These are phyloP conservation scores for Penicillium griseofulvum DNA, from an alignment of 2,329 filamentous ascomycete genomes.

Conservation along the genomic window DNA sequence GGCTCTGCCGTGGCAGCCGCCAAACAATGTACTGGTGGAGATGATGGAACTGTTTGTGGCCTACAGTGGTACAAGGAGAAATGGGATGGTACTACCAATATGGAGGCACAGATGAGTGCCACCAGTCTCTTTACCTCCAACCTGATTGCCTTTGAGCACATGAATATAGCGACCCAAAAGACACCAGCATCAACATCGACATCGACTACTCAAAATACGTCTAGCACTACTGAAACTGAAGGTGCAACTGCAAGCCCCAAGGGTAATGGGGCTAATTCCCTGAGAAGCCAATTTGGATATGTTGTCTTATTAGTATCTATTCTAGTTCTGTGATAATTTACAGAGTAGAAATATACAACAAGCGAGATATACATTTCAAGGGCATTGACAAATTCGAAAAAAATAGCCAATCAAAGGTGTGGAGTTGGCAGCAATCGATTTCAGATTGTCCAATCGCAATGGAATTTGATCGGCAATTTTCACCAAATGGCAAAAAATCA, in stretches of 20 bases:
- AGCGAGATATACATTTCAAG: too few species aligned
- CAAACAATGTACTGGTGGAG: constrained; percentile 56
- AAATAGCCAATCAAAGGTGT: not conserved
- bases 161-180: not conserved
- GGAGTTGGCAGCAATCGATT: not conserved
- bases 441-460: not conserved
- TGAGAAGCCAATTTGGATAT: not conserved
- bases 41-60: constrained; percentile 6
- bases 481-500: not conserved
- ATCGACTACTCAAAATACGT: too few species aligned
- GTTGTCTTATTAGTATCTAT: too few species aligned
- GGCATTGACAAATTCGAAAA: not conserved
- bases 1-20: constrained; percentile 59
- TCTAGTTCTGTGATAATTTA: not conserved
- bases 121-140: constrained; percentile 12
- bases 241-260: not conserved
- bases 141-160: constrained; percentile 8
- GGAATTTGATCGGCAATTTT: not conserved
- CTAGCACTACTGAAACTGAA: not conserved
- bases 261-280: not conserved
- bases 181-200: too few species aligned
- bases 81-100: constrained; percentile 1
- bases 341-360: too few species aligned
- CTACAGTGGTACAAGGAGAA: constrained; percentile 7
- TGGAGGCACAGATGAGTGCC: constrained; percentile 6